Evolutionary conservation across 73 alveolate species (phyloP).

Genomic region (Paramecium octaurelia): DNA sequence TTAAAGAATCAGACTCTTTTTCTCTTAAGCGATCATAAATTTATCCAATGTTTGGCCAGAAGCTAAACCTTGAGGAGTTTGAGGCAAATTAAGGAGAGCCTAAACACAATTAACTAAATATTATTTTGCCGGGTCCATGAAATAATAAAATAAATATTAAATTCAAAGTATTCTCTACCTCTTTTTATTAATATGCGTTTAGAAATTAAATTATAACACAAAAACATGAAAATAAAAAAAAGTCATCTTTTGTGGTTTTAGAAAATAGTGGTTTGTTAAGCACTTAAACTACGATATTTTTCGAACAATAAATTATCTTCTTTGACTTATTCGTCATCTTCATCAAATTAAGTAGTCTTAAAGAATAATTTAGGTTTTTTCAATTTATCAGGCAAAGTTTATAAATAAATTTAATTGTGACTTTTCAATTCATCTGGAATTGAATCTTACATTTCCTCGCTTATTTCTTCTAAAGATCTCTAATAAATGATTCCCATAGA

Average conservation of each 20-base stretch:
- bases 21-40: slow-evolving; percentile 21
- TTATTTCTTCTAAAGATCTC: neutral
- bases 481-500: neutral
- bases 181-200: neutral
- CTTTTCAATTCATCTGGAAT: neutral
- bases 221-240: neutral
- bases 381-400: neutral
- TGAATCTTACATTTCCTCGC: neutral
- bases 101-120: slow-evolving; percentile 46
- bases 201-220: neutral
- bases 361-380: neutral
- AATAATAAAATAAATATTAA: neutral
- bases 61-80: slow-evolving; percentile 3
- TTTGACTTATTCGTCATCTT: neutral
- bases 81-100: slow-evolving; percentile 15
- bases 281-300: neutral
- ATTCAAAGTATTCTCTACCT: neutral
- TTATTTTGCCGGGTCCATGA: slow-evolving; percentile 51
- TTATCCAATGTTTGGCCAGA: neutral
- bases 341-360: neutral
- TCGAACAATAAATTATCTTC: neutral
- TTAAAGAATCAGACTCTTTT: neutral
- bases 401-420: neutral
- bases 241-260: neutral
- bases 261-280: neutral